A percentile compares a stretch with the other conserved stretches of the same genome.
These are phyloP conservation scores for Chaetomium sp. DNA, from an alignment of 2,329 filamentous ascomycete genomes.

Conservation along the genomic window DNA sequence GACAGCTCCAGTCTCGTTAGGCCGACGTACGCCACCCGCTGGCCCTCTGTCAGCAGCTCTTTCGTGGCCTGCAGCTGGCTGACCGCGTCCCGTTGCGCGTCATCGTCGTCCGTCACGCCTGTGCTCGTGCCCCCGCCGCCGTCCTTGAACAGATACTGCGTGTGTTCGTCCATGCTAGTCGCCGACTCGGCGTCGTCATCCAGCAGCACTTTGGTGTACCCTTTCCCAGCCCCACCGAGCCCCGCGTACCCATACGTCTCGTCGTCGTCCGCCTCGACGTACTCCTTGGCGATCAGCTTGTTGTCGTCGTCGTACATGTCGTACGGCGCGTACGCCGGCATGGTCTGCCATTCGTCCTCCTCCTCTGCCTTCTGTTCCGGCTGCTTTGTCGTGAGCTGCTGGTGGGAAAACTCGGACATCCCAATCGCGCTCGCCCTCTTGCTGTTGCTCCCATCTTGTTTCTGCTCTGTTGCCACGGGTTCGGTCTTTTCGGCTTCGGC, in stretches of 20 bases:
- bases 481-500: constrained; percentile 19
- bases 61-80: constrained; percentile 95
- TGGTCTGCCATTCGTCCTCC: constrained; percentile 79
- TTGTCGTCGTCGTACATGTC: constrained; percentile 96
- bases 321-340: constrained; percentile 88
- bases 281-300: constrained; percentile 75
- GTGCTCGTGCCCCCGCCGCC: constrained; percentile 41
- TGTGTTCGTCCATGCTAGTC: constrained; percentile 96
- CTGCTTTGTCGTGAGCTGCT: constrained; percentile 59
- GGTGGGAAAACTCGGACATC: constrained; percentile 86
- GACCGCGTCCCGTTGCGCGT: constrained; percentile 77
- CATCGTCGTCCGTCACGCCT: constrained; percentile 60
- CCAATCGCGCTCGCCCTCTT: constrained; percentile 26
- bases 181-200: constrained; percentile 92
- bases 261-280: constrained; percentile 62
- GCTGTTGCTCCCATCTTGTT: constrained; percentile 32
- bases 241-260: constrained; percentile 64
- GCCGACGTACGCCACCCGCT: constrained; percentile 93
- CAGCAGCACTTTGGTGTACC: constrained; percentile 89
- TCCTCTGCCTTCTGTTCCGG: constrained; percentile 49
- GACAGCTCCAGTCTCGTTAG: constrained; percentile 76
- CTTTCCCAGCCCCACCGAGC: constrained; percentile 84
- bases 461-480: constrained; percentile 24
- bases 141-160: constrained; percentile 87
- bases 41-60: constrained; percentile 87